Percentiles rank a stretch among this genome's conserved stretches.
phyloP scores from a whole-genome alignment of 2,329 filamentous ascomycete species.

The Cordyceps pruinosa region DNA sequence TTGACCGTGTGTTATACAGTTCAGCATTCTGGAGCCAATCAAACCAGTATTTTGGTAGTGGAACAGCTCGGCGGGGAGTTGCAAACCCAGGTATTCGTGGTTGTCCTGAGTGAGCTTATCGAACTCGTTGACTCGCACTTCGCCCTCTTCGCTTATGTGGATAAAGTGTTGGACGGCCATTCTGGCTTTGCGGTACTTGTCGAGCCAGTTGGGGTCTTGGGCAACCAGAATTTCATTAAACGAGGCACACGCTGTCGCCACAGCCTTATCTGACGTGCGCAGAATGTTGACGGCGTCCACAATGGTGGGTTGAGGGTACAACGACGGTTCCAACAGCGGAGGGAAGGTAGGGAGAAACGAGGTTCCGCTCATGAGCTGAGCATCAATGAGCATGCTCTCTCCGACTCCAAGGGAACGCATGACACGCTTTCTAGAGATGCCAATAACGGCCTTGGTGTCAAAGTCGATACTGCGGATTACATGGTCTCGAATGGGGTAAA shows the following conservation, averaged over 20 bases:
- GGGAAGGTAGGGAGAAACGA: conserved; percentile 75
- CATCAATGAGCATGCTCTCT: conserved; percentile 74
- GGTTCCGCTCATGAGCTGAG: conserved; percentile 75
- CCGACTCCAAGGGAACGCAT: conserved; percentile 59
- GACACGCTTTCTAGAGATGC: conserved; percentile 60
- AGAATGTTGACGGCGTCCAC: conserved; percentile 74
- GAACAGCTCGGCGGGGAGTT: conserved; percentile 82
- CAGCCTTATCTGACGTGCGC: conserved; percentile 58
- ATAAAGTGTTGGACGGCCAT: conserved; percentile 85
- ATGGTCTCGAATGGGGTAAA: conserved; percentile 75
- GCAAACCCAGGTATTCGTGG: conserved; percentile 83
- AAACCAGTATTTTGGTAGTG: conserved; percentile 82
- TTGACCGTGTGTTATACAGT: conserved; percentile 74
- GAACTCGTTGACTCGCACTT: conserved; percentile 65
- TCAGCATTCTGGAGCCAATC: conserved; percentile 70
- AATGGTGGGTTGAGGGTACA: conserved; percentile 56
- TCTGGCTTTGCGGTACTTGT: conserved; percentile 79
- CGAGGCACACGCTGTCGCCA: conserved; percentile 65
- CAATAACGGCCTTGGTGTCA: conserved; percentile 56
- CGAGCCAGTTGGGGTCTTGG: conserved; percentile 68
- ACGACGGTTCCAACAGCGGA: conserved; percentile 55
- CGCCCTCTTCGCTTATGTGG: conserved; percentile 69
- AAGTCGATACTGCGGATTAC: conserved; percentile 64
- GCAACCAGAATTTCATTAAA: conserved; percentile 73
- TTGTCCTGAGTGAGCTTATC: conserved; percentile 74